These are phyloP conservation scores for Asclepias syriaca DNA, from an alignment of 257 asterid genomes.

Conservation along the genomic window DNA sequence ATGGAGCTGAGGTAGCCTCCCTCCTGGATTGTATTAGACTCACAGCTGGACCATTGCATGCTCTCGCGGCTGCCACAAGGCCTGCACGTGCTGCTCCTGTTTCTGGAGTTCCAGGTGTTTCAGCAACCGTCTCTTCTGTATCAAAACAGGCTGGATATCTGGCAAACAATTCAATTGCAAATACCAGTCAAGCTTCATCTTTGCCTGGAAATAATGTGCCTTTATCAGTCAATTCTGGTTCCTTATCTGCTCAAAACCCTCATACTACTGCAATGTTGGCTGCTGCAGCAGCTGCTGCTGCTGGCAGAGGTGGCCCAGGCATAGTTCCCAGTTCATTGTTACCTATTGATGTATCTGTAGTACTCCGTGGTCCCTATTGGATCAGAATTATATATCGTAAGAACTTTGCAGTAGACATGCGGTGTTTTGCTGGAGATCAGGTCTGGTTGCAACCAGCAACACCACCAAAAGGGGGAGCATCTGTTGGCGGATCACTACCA, in stretches of 20 bases:
- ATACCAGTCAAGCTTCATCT: slow-evolving; percentile 55
- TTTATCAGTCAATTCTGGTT: slow-evolving; percentile 40
- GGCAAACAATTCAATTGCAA: slow-evolving; percentile 50
- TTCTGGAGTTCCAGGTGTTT: slow-evolving; percentile 66
- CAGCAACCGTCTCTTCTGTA: slow-evolving; percentile 51
- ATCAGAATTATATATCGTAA: slow-evolving; percentile 91
- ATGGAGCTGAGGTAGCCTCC: slow-evolving; percentile 95
- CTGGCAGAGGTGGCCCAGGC: slow-evolving; percentile 97
- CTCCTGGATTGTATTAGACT: slow-evolving; percentile 95
- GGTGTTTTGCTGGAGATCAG: slow-evolving; percentile 99
- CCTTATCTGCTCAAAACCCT: slow-evolving; percentile 49
- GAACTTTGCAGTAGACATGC: slow-evolving; percentile 96
- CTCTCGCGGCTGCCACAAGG: slow-evolving; percentile 99
- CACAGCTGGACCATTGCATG: slow-evolving; percentile 98
- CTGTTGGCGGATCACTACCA: slow-evolving; percentile 92
- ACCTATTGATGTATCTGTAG: slow-evolving; percentile 99
- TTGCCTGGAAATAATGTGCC: slow-evolving; percentile 51
- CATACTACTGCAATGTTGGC: slow-evolving; percentile 67
- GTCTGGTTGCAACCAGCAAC: slow-evolving; percentile 99
- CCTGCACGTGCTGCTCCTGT: slow-evolving; percentile 99
- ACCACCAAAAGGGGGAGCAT: slow-evolving; percentile 94
- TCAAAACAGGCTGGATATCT: slow-evolving; percentile 62
- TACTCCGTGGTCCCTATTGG: slow-evolving; percentile 98
- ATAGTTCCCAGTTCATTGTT: slow-evolving; percentile 97
- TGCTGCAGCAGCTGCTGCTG: slow-evolving; percentile 83